These are phyloP conservation scores for Pythium angustatum DNA, from an alignment of 352 stramenopile genomes.

Conservation along the genomic window DNA sequence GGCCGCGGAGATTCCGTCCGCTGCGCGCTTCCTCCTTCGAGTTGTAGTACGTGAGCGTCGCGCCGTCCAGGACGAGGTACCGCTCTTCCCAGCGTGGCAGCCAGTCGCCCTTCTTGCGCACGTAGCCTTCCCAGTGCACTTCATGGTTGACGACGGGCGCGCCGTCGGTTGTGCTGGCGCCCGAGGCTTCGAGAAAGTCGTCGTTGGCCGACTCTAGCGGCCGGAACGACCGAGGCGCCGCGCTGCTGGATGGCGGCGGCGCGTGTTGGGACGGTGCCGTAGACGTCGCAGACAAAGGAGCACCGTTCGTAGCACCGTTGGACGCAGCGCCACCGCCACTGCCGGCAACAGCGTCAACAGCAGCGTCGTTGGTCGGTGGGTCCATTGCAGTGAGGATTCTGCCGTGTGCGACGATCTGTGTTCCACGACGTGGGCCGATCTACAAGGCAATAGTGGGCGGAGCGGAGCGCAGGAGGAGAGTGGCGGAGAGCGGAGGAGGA, in stretches of 20 bases:
- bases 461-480: no score
- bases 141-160: conserved; percentile 55
- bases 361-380: neutral
- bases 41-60: conserved; percentile 86
- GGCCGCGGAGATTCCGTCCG: conserved; percentile 73
- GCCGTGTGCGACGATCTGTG: no score
- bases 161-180: conserved; percentile 36
- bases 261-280: neutral
- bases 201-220: conserved; percentile 12
- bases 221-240: conserved; percentile 17
- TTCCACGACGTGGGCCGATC: no score
- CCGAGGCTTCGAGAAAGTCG: conserved; percentile 40
- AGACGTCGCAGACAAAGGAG: no score
- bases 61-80: conserved; percentile 85
- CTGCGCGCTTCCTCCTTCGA: conserved; percentile 85
- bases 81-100: conserved; percentile 89
- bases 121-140: conserved; percentile 88
- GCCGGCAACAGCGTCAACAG: neutral
- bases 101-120: conserved; percentile 89
- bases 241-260: neutral
- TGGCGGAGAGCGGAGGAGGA: no score
- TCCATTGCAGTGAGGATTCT: neutral
- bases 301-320: no score
- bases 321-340: no score
- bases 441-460: neutral